Conservation (phyloP, 495 filamentous ascomycete genomes). For the Hapsidospora chrysogenum region DNA sequence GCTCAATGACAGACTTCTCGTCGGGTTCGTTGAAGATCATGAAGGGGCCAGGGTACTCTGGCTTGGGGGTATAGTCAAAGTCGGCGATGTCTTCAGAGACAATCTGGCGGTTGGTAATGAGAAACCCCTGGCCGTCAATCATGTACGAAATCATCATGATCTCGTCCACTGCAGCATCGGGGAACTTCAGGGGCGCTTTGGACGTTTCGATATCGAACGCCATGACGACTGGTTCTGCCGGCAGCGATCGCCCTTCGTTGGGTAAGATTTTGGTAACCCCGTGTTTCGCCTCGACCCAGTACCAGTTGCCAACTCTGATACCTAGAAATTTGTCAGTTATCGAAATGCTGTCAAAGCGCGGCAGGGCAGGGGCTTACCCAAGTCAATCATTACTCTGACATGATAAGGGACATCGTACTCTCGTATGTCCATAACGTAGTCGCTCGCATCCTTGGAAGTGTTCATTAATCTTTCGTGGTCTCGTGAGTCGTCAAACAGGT, state of each 20-base stretch:
- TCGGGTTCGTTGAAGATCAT: slow-evolving; percentile 97
- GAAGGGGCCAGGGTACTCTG: slow-evolving; percentile 87
- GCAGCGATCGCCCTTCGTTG: slow-evolving; percentile 73
- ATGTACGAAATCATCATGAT: slow-evolving; percentile 99
- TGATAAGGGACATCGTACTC: slow-evolving; percentile 99
- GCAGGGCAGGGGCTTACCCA: slow-evolving; percentile 36
- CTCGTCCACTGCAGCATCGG: slow-evolving; percentile 88
- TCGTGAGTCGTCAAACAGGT: slow-evolving; percentile 86
- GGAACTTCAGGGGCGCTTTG: slow-evolving; percentile 92
- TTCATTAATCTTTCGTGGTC: slow-evolving; percentile 72
- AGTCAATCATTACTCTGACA: slow-evolving; percentile 94
- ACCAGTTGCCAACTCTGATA: slow-evolving; percentile 95
- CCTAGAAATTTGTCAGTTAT: slow-evolving; percentile 32
- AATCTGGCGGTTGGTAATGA: slow-evolving; percentile 97
- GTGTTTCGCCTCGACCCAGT: slow-evolving; percentile 86
- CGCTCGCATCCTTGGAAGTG: slow-evolving; percentile 72
- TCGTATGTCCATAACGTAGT: slow-evolving; percentile 96
- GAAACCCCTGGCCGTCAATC: slow-evolving; percentile 96
- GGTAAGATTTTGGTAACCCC: slow-evolving; percentile 65
- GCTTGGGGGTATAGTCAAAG: slow-evolving; percentile 95
- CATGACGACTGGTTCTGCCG: slow-evolving; percentile 89
- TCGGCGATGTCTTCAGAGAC: slow-evolving; percentile 95
- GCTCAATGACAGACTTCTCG: slow-evolving; percentile 71
- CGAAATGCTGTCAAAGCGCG: neutral
- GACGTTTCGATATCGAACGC: slow-evolving; percentile 98